These are phyloP conservation scores for Parasitella parasitica DNA, from an alignment of 371 early-diverging fungal species.

Conservation along the genomic window DNA sequence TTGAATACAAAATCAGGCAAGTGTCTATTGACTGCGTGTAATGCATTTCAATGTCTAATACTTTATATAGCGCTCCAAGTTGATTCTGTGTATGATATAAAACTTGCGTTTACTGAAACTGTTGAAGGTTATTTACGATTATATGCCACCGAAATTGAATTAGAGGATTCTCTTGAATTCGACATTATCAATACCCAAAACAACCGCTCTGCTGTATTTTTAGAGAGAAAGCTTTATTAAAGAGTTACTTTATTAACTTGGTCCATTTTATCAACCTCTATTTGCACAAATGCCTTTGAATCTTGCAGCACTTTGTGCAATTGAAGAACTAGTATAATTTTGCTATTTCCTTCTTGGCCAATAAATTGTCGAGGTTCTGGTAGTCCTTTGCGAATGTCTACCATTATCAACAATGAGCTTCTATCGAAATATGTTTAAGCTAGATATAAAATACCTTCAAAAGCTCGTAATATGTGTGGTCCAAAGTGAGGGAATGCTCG, in stretches of 20 bases:
- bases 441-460: too few relatives aligned
- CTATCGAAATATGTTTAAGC: too few relatives aligned
- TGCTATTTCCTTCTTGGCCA: constrained; percentile 42
- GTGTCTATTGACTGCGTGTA: not conserved
- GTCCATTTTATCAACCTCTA: constrained; percentile 28
- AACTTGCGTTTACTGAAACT: constrained; percentile 21
- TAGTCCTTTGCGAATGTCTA: constrained; percentile 38
- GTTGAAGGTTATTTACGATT: constrained; percentile 28
- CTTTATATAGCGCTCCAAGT: not conserved
- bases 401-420: not conserved
- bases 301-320: constrained; percentile 39
- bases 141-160: constrained; percentile 1
- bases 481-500: constrained; percentile 46
- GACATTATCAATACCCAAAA: constrained; percentile 1
- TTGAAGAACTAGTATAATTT: constrained; percentile 43
- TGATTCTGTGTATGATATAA: constrained; percentile 9
- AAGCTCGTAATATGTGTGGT: constrained; percentile 32
- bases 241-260: constrained; percentile 37
- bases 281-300: constrained; percentile 30
- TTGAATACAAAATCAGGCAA: constrained; percentile 24
- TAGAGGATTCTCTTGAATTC: not conserved
- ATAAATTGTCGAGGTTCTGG: constrained; percentile 43
- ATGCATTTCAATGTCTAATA: not conserved
- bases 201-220: constrained; percentile 19
- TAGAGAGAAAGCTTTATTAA: constrained; percentile 15